These are phyloP conservation scores for Tetragonia tetragonoides DNA, from an alignment of 148 eudicot genomes.

Conservation along the genomic window DNA sequence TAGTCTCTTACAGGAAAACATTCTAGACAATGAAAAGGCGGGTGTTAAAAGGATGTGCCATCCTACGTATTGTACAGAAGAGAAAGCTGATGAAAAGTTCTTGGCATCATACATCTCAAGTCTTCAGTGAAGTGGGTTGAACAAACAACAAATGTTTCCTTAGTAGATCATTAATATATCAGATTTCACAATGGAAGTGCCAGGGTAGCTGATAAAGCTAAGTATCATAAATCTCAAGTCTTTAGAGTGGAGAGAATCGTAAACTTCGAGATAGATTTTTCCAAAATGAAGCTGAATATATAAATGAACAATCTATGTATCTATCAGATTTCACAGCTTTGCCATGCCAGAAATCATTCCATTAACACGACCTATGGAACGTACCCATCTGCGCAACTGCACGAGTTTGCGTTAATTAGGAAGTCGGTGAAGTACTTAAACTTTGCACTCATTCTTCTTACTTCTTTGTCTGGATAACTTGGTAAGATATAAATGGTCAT, in stretches of 20 bases:
- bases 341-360: conserved; percentile 99
- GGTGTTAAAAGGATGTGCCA: not conserved
- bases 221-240: no score
- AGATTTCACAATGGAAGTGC: no score
- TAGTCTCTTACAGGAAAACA: no score
- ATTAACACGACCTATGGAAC: conserved; percentile 91
- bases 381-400: conserved; percentile 98
- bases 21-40: no score
- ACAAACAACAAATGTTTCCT: not conserved
- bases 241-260: no score
- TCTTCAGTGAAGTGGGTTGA: not conserved
- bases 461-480: no score
- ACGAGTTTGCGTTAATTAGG: conserved; percentile 91
- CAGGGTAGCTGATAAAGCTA: no score
- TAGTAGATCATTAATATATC: not conserved
- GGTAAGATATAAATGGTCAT: no score
- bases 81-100: not conserved
- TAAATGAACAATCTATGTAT: no score
- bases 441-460: conserved; percentile 86
- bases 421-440: conserved; percentile 97
- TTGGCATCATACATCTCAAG: conserved; percentile 8
- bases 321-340: conserved; percentile 49
- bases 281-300: no score
- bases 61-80: not conserved
- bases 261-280: no score